Evolutionary conservation across 345 rosid genomes (phyloP).

Genomic region (Citrus cavaleriei): DNA sequence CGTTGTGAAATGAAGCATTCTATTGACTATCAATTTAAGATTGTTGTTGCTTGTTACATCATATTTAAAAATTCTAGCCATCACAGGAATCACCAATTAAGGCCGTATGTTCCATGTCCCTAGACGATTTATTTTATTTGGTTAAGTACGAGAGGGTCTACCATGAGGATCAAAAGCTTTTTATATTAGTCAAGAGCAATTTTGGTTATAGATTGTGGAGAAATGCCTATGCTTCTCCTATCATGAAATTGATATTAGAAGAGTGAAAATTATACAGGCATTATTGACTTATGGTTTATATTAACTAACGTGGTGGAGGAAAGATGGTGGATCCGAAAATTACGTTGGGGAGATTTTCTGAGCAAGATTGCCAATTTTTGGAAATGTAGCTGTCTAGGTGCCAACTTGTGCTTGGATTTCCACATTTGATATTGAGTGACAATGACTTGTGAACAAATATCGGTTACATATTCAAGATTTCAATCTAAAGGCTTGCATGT

Average conservation of each 20-base stretch:
- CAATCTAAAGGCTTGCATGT: neutral
- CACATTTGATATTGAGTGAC: neutral
- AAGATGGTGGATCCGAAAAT: neutral
- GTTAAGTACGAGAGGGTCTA: neutral
- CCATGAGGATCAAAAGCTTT: neutral
- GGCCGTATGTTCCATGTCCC: neutral
- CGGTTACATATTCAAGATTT: neutral
- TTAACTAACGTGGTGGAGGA: neutral
- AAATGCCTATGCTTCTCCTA: neutral
- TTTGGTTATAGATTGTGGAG: neutral
- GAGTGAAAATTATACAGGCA: neutral
- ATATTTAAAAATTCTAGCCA: neutral
- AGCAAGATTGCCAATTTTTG: neutral
- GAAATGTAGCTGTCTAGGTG: neutral
- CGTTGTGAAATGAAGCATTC: neutral
- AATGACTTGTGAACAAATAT: neutral
- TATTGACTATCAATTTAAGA: neutral
- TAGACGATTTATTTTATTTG: neutral
- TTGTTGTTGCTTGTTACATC: neutral
- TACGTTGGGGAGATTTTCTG: neutral
- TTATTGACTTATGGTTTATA: neutral
- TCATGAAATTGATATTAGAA: neutral
- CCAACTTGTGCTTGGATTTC: neutral
- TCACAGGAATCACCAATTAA: neutral
- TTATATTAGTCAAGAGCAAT: neutral